A percentile compares a stretch with the other conserved stretches of the same genome.
phyloP scores from a whole-genome alignment of 805 yeast species.

The Wickerhamomyces sydowiorum region DNA sequence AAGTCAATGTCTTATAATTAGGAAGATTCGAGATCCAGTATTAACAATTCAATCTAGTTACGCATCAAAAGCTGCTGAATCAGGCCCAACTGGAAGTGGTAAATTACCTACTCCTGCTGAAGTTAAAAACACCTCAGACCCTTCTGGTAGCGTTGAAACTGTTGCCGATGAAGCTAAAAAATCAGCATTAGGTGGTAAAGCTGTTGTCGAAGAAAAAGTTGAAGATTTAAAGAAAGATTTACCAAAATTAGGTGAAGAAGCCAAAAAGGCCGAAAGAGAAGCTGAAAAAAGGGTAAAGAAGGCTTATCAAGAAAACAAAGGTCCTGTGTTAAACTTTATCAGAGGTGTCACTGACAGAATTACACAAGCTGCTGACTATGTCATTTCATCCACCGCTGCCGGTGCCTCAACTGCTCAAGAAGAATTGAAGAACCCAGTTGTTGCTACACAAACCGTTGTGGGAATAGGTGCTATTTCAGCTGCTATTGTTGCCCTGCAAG shows the following conservation, averaged over 20 bases:
- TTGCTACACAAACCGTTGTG: constrained; percentile 45
- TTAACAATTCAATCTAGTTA: constrained; percentile 3
- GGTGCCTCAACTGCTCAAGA: constrained; percentile 19
- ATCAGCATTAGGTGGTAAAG: constrained; percentile 13
- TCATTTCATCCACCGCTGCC: constrained; percentile 14
- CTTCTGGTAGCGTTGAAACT: constrained; percentile 16
- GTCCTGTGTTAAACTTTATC: constrained; percentile 19
- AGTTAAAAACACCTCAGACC: constrained; percentile 9
- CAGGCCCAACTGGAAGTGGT: constrained; percentile 2
- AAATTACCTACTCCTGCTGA: constrained; percentile 8
- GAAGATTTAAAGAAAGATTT: constrained; percentile 20
- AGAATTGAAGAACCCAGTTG: constrained; percentile 61
- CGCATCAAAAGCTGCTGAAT: constrained; percentile 10
- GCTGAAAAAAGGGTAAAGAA: constrained; percentile 28
- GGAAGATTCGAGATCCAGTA: not conserved
- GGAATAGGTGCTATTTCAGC: constrained; percentile 43
- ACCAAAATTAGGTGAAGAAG: constrained; percentile 19
- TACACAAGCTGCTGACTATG: constrained; percentile 16
- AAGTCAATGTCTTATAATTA: not conserved
- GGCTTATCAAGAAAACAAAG: constrained; percentile 24
- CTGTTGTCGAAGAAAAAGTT: constrained; percentile 20
- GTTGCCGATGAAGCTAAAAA: constrained; percentile 11
- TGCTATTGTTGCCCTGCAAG: constrained; percentile 43
- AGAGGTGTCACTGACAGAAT: constrained; percentile 14
- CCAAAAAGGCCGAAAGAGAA: constrained; percentile 30